Evolutionary conservation across 129 eudicot genomes (phyloP).

Genomic region (Artemisia annua): DNA sequence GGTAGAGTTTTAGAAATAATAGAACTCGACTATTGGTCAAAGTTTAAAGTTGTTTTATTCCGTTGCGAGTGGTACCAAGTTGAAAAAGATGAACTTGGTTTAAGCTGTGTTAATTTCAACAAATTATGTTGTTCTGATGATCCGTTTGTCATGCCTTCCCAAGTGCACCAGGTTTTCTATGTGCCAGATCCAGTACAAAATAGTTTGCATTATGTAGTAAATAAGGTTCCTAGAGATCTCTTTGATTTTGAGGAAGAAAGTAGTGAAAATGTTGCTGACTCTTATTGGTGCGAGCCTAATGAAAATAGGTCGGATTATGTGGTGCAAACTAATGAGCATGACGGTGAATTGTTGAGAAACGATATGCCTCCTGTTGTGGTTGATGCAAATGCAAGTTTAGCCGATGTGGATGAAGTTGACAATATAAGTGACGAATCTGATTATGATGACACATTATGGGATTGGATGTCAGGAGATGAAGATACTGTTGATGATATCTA

Average conservation of each 20-base stretch:
- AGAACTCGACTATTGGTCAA: constrained; percentile 23
- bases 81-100: constrained; percentile 20
- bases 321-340: not conserved
- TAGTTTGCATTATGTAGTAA: constrained; percentile 27
- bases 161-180: constrained; percentile 32
- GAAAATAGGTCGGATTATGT: not conserved
- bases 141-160: constrained; percentile 30
- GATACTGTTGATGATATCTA: not conserved
- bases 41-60: constrained; percentile 8
- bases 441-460: constrained; percentile 23
- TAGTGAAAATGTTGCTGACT: constrained; percentile 4
- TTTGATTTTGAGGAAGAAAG: constrained; percentile 14
- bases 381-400: not conserved
- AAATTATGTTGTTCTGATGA: constrained; percentile 11
- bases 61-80: constrained; percentile 21
- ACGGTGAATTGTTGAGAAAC: not conserved
- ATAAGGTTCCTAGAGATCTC: constrained; percentile 27
- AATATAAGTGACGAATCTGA: not conserved
- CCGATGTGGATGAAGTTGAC: not conserved
- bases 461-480: constrained; percentile 15
- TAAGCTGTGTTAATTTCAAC: constrained; percentile 5
- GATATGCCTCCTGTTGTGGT: constrained; percentile 12
- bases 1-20: constrained; percentile 29
- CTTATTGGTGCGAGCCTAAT: not conserved
- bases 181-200: constrained; percentile 26